Evolutionary conservation across 768 basidiomycete genomes (phyloP).

Genomic region (Serendipita indica): DNA sequence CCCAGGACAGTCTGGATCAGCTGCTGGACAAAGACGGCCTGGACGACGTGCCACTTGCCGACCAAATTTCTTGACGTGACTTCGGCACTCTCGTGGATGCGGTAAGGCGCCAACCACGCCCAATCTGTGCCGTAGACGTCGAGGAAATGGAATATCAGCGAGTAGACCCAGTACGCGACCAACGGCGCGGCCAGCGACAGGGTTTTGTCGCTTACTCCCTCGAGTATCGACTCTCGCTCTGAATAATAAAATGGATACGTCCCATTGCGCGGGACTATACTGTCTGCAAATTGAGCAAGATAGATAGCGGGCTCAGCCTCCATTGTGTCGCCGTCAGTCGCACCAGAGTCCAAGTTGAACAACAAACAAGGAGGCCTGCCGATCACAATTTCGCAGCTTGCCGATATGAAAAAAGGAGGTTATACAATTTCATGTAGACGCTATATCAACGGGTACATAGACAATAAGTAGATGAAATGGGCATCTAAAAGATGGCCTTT

Average conservation of each 20-base stretch:
- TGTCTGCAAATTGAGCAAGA: neutral
- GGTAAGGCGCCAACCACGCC: slow-evolving; percentile 65
- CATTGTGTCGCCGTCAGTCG: neutral
- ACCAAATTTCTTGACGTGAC: slow-evolving; percentile 60
- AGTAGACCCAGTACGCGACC: slow-evolving; percentile 69
- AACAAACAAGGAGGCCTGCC: neutral
- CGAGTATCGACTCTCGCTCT: slow-evolving; percentile 25
- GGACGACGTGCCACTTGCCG: slow-evolving; percentile 52
- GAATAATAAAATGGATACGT: slow-evolving; percentile 27
- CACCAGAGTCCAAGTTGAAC: neutral
- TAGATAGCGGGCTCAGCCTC: neutral
- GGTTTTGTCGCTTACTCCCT: slow-evolving; percentile 49
- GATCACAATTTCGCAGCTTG: neutral
- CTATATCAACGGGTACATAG: neutral
- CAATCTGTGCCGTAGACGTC: slow-evolving; percentile 48
- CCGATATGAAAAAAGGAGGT: neutral
- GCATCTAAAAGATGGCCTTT: neutral
- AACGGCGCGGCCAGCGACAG: slow-evolving; percentile 64
- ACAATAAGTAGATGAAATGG: neutral
- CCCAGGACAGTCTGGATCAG: slow-evolving; percentile 68
- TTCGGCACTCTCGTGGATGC: slow-evolving; percentile 80
- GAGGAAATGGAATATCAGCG: slow-evolving; percentile 65
- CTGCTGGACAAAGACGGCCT: slow-evolving; percentile 79
- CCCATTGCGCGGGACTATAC: slow-evolving; percentile 12
- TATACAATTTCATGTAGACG: neutral